Percentiles rank a stretch among this genome's conserved stretches.
phyloP scores from a whole-genome alignment of 805 yeast genomes.

The Komagataella pastoris region DNA sequence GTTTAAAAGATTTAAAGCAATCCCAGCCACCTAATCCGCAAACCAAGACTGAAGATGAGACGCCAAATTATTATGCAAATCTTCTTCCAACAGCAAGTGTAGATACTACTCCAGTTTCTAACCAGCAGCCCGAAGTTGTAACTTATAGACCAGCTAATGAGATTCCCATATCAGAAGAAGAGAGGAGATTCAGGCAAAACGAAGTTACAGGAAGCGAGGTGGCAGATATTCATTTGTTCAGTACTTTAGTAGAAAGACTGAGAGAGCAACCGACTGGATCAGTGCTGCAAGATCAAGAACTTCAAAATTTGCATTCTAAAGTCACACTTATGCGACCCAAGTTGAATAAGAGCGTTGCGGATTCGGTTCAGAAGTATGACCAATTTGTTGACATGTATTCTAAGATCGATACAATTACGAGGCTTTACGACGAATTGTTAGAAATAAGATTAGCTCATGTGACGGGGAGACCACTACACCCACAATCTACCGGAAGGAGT shows the following conservation, averaged over 20 bases:
- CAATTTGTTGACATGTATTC: constrained; percentile 58
- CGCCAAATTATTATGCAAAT: constrained; percentile 6
- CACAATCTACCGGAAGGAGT: background rate
- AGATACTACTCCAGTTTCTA: background rate
- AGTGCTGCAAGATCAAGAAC: constrained; percentile 29
- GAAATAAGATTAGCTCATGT: constrained; percentile 39
- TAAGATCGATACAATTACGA: constrained; percentile 61
- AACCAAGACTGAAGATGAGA: background rate
- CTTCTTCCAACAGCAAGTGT: constrained; percentile 5
- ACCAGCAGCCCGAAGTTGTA: background rate
- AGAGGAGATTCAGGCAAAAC: constrained; percentile 1
- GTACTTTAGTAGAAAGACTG: constrained; percentile 46
- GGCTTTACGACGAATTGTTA: constrained; percentile 63
- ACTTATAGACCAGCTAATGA: background rate
- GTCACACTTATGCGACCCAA: constrained; percentile 58
- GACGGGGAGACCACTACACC: background rate
- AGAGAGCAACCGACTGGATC: constrained; percentile 27
- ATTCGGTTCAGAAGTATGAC: constrained; percentile 50
- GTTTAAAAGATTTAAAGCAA: constrained; percentile 59
- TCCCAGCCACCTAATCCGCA: background rate
- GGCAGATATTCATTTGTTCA: constrained; percentile 53
- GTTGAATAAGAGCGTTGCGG: constrained; percentile 43
- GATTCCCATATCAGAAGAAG: background rate
- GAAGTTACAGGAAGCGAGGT: constrained; percentile 51
- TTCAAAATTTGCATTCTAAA: constrained; percentile 45